Conservation (phyloP, 139 green algal genomes). For the Micromonas pusilla region DNA sequence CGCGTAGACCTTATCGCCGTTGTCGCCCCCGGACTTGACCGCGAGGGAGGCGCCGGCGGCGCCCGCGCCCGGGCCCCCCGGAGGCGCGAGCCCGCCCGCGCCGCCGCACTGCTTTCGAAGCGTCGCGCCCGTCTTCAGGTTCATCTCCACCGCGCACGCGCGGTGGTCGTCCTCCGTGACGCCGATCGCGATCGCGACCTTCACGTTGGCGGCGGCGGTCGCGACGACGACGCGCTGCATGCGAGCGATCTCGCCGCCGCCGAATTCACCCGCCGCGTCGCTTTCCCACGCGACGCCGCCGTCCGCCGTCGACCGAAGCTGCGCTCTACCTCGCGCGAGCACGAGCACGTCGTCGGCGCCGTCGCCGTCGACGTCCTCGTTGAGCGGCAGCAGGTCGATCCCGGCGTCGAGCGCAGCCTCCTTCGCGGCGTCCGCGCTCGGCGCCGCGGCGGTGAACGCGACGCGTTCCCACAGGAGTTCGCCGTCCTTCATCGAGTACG, state of each 20-base stretch:
- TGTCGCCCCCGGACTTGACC: no score
- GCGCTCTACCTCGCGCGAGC: not conserved
- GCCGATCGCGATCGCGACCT: not conserved
- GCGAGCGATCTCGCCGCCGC: not conserved
- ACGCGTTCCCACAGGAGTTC: constrained; percentile 8
- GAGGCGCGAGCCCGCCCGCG: no score
- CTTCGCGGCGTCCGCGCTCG: not conserved
- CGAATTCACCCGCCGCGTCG: not conserved
- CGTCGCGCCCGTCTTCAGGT: not conserved
- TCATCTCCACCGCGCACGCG: not conserved
- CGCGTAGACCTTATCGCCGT: not conserved
- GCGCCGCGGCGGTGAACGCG: not conserved
- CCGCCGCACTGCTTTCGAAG: not conserved
- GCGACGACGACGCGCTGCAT: not conserved
- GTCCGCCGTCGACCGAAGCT: not conserved
- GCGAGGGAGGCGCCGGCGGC: not conserved
- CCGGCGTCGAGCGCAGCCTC: not conserved
- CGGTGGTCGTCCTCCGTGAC: not conserved
- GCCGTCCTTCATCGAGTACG: constrained; percentile 1
- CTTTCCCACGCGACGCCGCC: not conserved
- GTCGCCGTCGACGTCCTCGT: constrained; percentile 10
- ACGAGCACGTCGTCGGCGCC: not conserved
- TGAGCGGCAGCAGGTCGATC: not conserved
- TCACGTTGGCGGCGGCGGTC: not conserved
- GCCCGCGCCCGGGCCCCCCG: no score